phyloP scores from a whole-genome alignment of 805 yeast species.

The Metschnikowia cerradonensis region DNA sequence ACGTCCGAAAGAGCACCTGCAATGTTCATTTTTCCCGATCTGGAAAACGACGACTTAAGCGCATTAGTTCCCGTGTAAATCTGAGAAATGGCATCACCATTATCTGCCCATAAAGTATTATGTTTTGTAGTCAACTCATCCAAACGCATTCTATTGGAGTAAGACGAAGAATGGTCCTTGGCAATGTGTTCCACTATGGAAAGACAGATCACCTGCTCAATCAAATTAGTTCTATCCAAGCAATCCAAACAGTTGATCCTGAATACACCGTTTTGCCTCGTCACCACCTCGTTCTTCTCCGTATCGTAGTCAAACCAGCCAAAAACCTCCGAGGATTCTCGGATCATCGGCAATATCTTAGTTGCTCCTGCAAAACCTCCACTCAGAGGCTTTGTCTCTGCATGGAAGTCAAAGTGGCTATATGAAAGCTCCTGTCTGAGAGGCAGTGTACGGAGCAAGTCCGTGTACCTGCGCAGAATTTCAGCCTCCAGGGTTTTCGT shows the following conservation, averaged over 20 bases:
- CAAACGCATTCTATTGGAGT: constrained; percentile 5
- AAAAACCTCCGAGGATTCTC: constrained; percentile 65
- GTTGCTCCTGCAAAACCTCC: constrained; percentile 85
- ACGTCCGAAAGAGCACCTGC: constrained; percentile 98
- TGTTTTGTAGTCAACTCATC: constrained; percentile 16
- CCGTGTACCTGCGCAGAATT: constrained; percentile 60
- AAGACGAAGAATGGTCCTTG: constrained; percentile 1
- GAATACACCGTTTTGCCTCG: constrained; percentile 87
- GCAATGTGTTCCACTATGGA: constrained; percentile 51
- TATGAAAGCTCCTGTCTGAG: constrained; percentile 38
- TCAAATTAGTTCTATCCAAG: constrained; percentile 87
- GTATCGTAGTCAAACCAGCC: constrained; percentile 81
- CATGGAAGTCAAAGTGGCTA: constrained; percentile 91
- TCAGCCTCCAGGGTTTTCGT: constrained; percentile 75
- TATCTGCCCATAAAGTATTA: constrained; percentile 54
- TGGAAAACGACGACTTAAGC: constrained; percentile 84
- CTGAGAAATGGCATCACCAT: constrained; percentile 64
- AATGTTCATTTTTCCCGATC: constrained; percentile 92
- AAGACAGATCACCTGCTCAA: constrained; percentile 77
- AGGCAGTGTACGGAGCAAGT: constrained; percentile 43
- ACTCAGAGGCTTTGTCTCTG: constrained; percentile 69
- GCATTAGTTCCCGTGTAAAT: constrained; percentile 72
- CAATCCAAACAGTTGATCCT: constrained; percentile 94
- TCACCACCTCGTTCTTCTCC: constrained; percentile 46
- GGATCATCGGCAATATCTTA: constrained; percentile 58